Evolutionary conservation across 257 asterid species (phyloP).

Genomic region (Catharanthus roseus): DNA sequence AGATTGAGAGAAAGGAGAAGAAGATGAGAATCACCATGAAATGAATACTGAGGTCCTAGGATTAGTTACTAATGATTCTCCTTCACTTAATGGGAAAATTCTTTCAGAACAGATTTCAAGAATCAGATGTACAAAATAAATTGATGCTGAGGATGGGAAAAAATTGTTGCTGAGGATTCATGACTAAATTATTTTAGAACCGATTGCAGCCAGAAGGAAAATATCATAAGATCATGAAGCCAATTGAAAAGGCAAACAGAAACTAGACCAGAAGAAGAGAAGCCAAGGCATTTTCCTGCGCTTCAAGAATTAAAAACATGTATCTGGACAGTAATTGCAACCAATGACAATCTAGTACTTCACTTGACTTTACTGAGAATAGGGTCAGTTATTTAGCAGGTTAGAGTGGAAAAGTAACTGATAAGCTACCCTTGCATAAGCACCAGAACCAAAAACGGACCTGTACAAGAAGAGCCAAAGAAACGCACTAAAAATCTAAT

Average conservation of each 20-base stretch:
- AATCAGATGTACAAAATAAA: too few relatives aligned
- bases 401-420: background rate
- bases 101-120: background rate
- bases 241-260: background rate
- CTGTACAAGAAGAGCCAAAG: background rate
- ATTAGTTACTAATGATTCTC: background rate
- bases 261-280: background rate
- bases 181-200: too few relatives aligned
- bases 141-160: too few relatives aligned
- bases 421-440: background rate
- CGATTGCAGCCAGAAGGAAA: background rate
- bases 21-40: background rate
- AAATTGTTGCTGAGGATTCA: background rate
- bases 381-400: background rate
- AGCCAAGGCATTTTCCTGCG: background rate
- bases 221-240: background rate
- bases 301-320: background rate
- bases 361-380: background rate
- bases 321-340: background rate
- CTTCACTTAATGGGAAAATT: background rate
- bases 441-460: background rate
- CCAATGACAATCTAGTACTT: background rate
- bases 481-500: background rate
- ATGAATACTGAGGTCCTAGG: background rate
- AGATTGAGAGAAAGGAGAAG: background rate